Base-by-base conservation (phyloP, 192 early-diverging fungal species). In the Rhizophagus clarus region DNA sequence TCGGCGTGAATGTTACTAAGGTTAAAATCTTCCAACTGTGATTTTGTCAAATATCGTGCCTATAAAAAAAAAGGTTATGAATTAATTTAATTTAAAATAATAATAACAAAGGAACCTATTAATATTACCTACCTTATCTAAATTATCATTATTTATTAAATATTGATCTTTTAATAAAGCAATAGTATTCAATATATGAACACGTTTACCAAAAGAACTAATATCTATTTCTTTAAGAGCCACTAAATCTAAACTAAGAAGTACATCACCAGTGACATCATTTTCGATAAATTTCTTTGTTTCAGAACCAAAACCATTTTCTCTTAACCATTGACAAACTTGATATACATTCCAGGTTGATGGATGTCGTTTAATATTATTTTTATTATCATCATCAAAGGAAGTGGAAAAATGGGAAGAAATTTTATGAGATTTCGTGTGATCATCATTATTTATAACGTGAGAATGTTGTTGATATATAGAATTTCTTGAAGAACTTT, bases 151-250 rank as follows among this genome's bases (percentile, higher is more conserved):
- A 56, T 56, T 24, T 15, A 61, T 28, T 12, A 11, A 22, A 42
- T 34, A 62, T 40, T 61, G 20, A 62, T 28, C 28, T 24, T 87
- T 87, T 40, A 94, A 81, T 14, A 81, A 84, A 5, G 83, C 84
- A 61, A 94, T 94, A 61, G 88, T 85, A 32, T 86, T 90, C 87
- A 93, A 90, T 45, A 94, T 84, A 34, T 92, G 89, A 76, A 90
- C 88, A 1, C 93, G 86, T 78, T 92, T 90, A 31, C 89, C 89
- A 74, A 91, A 90, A 3, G 89, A 85, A 56, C 72, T 86, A 56
- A 94, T 89, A 28, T 92, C 89, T 22, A 94, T 74, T 69, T 94
- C 92, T 71, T 92, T 91, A 11, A 94, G 81, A 20, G 88, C 85
- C 47, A 88, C 87, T 22, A 94, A 82, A 69, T 87, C 89, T 20